Base-by-base conservation (phyloP, 768 basidiomycete genomes). In the Leccinum arenicola region DNA sequence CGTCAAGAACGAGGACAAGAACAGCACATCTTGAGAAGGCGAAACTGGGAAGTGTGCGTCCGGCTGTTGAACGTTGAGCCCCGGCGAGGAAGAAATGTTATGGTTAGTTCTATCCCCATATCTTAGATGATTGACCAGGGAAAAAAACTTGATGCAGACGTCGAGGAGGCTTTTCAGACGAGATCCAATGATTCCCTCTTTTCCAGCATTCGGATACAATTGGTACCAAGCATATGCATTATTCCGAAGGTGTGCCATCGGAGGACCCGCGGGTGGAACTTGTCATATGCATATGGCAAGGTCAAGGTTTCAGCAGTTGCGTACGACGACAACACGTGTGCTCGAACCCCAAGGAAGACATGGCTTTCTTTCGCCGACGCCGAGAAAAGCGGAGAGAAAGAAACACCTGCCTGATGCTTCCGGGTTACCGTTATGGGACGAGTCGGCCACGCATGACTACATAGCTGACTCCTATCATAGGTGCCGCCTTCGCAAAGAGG, bases 291-390 rank as follows among this genome's bases (percentile, higher is more conserved):
- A 27, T 27, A 27, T 27, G 27, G 27, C 27, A 27, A 9, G 48
- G 10, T 35, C 40, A 19, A 61, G 17, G 49, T 29, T 52, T 35
- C 31, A n/a, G 50, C n/a, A 36, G 60, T 56, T 40, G 49, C 45
- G 47, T 58, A 19, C 40, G 40, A 43, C 35, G 8, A 50, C 50
- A 3, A 47, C 63, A 56, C 62, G 54, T 65, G 62, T 27, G 9
- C 23, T 17, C 27, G 49, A n/a, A 21, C 33, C 40, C 27, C 15
- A 2, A 25, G 36, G 15, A 11, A 47, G 56, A 56, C 55, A 47
- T 64, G 63, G 54, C 55, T 21, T 49, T n/a, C 19, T 36, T 40
- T 25, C 25, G 52, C 52, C 62, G 27, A 38, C 29, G 47, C n/a
- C 9, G 50, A 49, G 29, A 23, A 23, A n/a, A 19, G 15, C 17